Evolutionary conservation across 1,284 basidiomycete species (phyloP).

Genomic region (Moesziomyces globuligerus): DNA sequence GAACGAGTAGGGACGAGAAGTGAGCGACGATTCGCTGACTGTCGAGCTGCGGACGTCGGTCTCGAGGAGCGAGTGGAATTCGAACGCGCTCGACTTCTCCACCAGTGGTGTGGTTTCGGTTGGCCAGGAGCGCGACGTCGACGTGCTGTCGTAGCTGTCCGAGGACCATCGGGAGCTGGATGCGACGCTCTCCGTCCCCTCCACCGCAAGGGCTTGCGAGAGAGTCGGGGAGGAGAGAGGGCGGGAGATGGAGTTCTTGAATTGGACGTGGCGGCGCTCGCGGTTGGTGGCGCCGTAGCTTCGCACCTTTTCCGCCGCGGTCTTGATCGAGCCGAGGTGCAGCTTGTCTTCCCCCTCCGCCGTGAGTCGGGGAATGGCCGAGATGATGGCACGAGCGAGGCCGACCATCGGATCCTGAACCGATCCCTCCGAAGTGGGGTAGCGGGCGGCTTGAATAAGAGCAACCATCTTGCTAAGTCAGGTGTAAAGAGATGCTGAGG

Average conservation of each 20-base stretch:
- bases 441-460: slow-evolving; percentile 7
- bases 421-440: slow-evolving; percentile 14
- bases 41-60: background rate
- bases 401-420: slow-evolving; percentile 10
- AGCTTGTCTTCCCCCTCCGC: slow-evolving; percentile 8
- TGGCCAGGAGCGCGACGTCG: background rate
- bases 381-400: slow-evolving; percentile 11
- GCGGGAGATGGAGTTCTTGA: slow-evolving; percentile 21
- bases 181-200: slow-evolving; percentile 1
- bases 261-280: slow-evolving; percentile 2
- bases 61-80: background rate
- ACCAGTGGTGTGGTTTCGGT: background rate
- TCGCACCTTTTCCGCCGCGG: background rate
- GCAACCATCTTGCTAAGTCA: slow-evolving; percentile 2
- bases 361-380: background rate
- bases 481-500: background rate
- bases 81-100: background rate
- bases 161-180: background rate
- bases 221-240: slow-evolving; percentile 2
- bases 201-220: too few relatives aligned
- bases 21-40: background rate
- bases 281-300: slow-evolving; percentile 14
- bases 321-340: background rate
- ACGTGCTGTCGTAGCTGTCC: background rate
- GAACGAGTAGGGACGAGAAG: background rate